A percentile compares a stretch with the other conserved stretches of the same genome.
These are phyloP conservation scores for Beauveria scarabaeidicola DNA, from an alignment of 2,329 filamentous ascomycete species.

Conservation along the genomic window DNA sequence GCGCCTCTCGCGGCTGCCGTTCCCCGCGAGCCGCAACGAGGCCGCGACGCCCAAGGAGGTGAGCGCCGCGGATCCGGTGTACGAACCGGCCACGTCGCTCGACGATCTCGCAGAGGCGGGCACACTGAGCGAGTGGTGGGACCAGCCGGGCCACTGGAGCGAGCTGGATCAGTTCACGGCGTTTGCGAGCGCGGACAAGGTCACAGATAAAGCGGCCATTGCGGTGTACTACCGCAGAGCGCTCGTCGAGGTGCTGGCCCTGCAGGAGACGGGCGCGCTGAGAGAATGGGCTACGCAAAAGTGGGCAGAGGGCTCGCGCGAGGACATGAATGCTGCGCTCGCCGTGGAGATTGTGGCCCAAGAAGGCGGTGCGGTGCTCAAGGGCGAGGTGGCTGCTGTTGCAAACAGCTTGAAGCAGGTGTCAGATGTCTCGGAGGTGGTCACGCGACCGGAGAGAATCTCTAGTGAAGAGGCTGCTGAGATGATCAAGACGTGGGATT, in stretches of 20 bases:
- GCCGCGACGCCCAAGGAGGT: slow-evolving; percentile 25
- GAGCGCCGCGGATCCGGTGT: slow-evolving; percentile 26
- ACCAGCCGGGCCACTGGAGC: slow-evolving; percentile 43
- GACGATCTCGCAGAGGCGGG: slow-evolving; percentile 40
- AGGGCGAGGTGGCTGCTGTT: slow-evolving; percentile 28
- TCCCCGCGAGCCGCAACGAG: slow-evolving; percentile 27
- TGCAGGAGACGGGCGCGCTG: slow-evolving; percentile 26
- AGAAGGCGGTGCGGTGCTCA: slow-evolving; percentile 32
- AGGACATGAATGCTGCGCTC: slow-evolving; percentile 28
- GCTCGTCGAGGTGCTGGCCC: slow-evolving; percentile 41
- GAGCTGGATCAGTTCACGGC: slow-evolving; percentile 34
- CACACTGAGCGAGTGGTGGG: slow-evolving; percentile 44
- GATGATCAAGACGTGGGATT: slow-evolving; percentile 39
- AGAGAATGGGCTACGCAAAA: slow-evolving; percentile 24
- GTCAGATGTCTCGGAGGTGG: slow-evolving; percentile 18
- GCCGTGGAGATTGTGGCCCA: slow-evolving; percentile 30
- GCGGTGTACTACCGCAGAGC: slow-evolving; percentile 43
- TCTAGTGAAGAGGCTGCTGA: slow-evolving; percentile 32
- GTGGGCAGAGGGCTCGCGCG: slow-evolving; percentile 24
- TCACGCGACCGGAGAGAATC: slow-evolving; percentile 16
- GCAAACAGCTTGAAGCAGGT: slow-evolving; percentile 22
- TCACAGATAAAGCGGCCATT: slow-evolving; percentile 35
- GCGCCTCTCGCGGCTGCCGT: slow-evolving; percentile 22
- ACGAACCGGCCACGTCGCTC: slow-evolving; percentile 38
- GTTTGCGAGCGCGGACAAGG: slow-evolving; percentile 33